Percentiles rank a stretch among this genome's conserved stretches.
Evolutionary conservation across 768 basidiomycete genomes (phyloP).

Genomic region (Brasilioporus rufonigricans): DNA sequence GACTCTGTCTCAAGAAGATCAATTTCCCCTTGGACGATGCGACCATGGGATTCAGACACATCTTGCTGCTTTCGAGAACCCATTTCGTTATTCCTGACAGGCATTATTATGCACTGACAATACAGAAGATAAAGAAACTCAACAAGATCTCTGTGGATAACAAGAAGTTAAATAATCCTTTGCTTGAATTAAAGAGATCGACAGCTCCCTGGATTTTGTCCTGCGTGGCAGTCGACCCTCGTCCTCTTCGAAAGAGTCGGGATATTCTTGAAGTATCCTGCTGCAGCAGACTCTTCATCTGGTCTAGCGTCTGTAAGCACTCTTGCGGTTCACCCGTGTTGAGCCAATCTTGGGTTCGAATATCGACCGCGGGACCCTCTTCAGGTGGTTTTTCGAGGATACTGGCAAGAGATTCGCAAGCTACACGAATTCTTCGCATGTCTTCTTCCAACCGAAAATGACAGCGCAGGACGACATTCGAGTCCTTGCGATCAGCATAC

Average conservation of each 20-base stretch:
- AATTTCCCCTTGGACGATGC: not conserved
- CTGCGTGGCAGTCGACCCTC: not conserved
- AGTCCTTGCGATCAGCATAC: not conserved
- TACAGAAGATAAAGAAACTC: not conserved
- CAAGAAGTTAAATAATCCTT: not conserved
- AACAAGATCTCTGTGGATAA: not conserved
- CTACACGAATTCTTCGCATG: slow-evolving; percentile 5
- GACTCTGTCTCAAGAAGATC: no score
- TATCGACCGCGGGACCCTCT: not conserved
- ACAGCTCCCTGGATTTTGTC: slow-evolving; percentile 1
- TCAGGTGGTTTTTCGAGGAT: not conserved
- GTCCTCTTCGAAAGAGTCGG: not conserved
- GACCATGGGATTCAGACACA: not conserved
- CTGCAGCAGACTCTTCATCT: not conserved
- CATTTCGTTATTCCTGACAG: not conserved
- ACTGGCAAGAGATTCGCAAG: not conserved
- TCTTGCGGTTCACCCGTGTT: not conserved
- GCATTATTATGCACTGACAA: not conserved
- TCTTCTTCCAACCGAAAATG: slow-evolving; percentile 6
- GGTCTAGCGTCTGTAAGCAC: not conserved
- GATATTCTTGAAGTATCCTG: not conserved
- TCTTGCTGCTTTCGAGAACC: not conserved
- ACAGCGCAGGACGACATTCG: not conserved
- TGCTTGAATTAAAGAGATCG: not conserved
- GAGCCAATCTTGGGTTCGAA: slow-evolving; percentile 3